Evolutionary conservation across 2,329 filamentous ascomycete genomes (phyloP), one percentile per base, ranked within the genome.

Genomic region (Trichoderma harzianum): DNA sequence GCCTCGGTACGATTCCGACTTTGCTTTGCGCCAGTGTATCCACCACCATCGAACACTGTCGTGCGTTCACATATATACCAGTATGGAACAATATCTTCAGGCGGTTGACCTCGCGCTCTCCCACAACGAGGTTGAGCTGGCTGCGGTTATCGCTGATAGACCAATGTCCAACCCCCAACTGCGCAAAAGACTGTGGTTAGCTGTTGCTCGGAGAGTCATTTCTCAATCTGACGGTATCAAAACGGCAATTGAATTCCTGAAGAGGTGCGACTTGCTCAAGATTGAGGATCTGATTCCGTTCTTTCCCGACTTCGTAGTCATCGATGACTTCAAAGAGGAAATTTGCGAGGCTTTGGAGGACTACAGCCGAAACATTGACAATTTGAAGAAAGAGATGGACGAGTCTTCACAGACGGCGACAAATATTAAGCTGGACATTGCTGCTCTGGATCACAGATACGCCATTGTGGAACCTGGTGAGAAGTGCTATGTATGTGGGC

Each of bases 321-420:
- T 99, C 74, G 96, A 99, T 79, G 96, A 98, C 81, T 99, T 99
- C 87, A 98, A 98, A 79, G 95, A 98, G 74, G 96, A 99, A 80
- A 98, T 99, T 47, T 99, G 96, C 83, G 86, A 90, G 0, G 96
- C 97, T 1, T 87, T 99, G 1, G 96, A 99, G 81, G 93, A 97
- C 74, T 99, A 99, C 83, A 93, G 91, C 61, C 92, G 93, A 47
- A 94, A 93, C 76, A 99, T 99, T 75, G 96, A 98, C 78, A 86
- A 86, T 2, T 84, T 99, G 51, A 94, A 95, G 78, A 90, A 91
- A 75, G 95, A 98, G 81, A 99, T 99, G 96, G 96, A 99, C 80
- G 94, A 97, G 79, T 94, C 91, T 5, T 93, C 94, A 11, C 90
- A 91, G 73, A 98, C 96, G 16, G 95, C 96, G 0, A 89, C 91